Percentiles rank a stretch among this genome's conserved stretches.
These are phyloP conservation scores for Vaccinium corymbosum DNA, from an alignment of 148 eudicot species.

Conservation along the genomic window DNA sequence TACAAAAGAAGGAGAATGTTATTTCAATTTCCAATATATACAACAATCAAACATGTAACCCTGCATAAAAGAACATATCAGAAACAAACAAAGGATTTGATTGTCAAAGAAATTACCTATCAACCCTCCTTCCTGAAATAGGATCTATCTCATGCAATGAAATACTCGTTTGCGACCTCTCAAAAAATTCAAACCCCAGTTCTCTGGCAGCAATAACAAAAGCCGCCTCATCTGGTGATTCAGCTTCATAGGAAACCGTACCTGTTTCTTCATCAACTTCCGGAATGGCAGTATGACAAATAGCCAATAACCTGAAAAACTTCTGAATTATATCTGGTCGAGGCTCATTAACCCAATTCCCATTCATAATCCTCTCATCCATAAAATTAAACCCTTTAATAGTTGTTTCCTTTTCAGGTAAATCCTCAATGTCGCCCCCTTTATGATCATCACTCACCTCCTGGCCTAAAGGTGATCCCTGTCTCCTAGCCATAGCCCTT, in stretches of 20 bases:
- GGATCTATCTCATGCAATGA: slow-evolving; percentile 51
- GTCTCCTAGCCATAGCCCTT: slow-evolving; percentile 45
- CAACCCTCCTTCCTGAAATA: slow-evolving; percentile 29
- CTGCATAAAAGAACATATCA: background rate
- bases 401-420: slow-evolving; percentile 20
- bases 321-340: slow-evolving; percentile 41
- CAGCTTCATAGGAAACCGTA: slow-evolving; percentile 55
- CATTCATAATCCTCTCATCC: slow-evolving; percentile 51
- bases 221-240: slow-evolving; percentile 72
- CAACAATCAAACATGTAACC: background rate
- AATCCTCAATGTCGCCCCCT: slow-evolving; percentile 17
- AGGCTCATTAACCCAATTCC: slow-evolving; percentile 51
- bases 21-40: background rate
- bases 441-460: slow-evolving; percentile 18
- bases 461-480: slow-evolving; percentile 23
- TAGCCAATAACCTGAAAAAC: slow-evolving; percentile 53
- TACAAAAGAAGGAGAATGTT: slow-evolving; percentile 20
- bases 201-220: slow-evolving; percentile 62
- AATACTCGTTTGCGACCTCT: slow-evolving; percentile 50
- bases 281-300: slow-evolving; percentile 73
- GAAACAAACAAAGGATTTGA: background rate
- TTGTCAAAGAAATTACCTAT: slow-evolving; percentile 28
- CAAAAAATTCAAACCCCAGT: slow-evolving; percentile 61
- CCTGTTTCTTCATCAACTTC: slow-evolving; percentile 48
- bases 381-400: slow-evolving; percentile 58